Evolutionary conservation across 345 rosid species (phyloP).

Genomic region (Gossypium herbaceum): DNA sequence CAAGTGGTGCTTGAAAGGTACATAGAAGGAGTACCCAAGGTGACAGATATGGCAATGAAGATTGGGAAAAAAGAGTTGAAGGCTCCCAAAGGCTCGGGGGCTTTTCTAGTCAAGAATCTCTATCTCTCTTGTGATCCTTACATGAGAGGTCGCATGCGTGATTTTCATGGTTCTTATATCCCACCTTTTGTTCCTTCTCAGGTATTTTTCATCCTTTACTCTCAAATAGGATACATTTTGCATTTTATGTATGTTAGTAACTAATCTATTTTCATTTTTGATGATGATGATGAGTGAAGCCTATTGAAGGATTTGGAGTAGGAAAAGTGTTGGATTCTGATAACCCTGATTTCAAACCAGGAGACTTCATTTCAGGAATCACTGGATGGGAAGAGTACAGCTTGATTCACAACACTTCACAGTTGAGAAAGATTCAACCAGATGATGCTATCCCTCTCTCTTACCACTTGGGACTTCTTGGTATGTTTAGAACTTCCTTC

Average conservation of each 20-base stretch:
- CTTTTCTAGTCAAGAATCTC: constrained; percentile 47
- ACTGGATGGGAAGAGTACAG: constrained; percentile 82
- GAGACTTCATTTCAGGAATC: constrained; percentile 52
- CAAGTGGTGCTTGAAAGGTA: constrained; percentile 49
- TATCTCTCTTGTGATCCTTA: constrained; percentile 55
- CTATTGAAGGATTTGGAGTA: constrained; percentile 68
- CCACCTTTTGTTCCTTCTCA: constrained; percentile 41
- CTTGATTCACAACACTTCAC: constrained; percentile 37
- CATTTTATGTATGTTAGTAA: background rate
- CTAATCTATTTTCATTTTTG: background rate
- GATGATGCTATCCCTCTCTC: constrained; percentile 56
- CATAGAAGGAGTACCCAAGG: constrained; percentile 37
- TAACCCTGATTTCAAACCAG: constrained; percentile 42
- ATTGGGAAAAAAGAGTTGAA: constrained; percentile 25
- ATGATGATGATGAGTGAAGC: constrained; percentile 26
- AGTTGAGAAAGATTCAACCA: constrained; percentile 47
- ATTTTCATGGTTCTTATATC: constrained; percentile 30
- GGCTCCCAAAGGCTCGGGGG: constrained; percentile 34
- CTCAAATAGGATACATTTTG: background rate
- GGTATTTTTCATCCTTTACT: constrained; percentile 19
- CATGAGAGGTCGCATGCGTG: constrained; percentile 53
- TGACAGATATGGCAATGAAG: constrained; percentile 46
- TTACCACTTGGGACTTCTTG: constrained; percentile 72
- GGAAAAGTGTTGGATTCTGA: constrained; percentile 64
- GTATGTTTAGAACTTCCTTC: constrained; percentile 19